Evolutionary conservation across 1,139 yeast genomes (phyloP).

Genomic region (Candida sp.): DNA sequence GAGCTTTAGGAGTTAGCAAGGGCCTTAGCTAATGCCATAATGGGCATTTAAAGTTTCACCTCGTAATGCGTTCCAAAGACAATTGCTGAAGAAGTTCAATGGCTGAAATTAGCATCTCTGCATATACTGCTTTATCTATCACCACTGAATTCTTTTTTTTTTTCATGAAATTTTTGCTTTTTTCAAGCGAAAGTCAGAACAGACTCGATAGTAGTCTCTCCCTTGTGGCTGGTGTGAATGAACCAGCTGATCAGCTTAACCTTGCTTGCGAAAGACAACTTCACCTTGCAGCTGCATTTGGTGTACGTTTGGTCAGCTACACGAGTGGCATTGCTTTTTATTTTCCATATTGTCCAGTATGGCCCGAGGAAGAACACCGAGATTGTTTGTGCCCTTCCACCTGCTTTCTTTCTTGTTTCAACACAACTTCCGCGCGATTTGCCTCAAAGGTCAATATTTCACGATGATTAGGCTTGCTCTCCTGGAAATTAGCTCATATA

Average conservation of each 20-base stretch:
- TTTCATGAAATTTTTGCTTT: not conserved
- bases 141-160: not conserved
- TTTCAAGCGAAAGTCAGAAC: too few species aligned
- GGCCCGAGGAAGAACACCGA: too few species aligned
- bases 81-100: not conserved
- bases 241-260: not conserved
- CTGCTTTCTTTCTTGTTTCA: too few species aligned
- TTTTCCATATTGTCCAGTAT: too few species aligned
- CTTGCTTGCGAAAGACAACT: too few species aligned
- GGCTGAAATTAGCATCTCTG: not conserved
- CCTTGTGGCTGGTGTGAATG: not conserved
- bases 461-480: not conserved
- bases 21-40: not conserved
- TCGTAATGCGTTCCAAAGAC: not conserved
- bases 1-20: not conserved
- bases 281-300: too few species aligned
- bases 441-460: not conserved
- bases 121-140: not conserved
- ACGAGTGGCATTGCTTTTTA: too few species aligned
- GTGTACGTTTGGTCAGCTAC: too few species aligned
- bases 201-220: not conserved
- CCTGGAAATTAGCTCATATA: not conserved
- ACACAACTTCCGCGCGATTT: not conserved
- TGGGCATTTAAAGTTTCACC: not conserved
- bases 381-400: too few species aligned